Evolutionary conservation across 371 early-diverging fungal genomes (phyloP).

Genomic region (Apophysomyces elegans): DNA sequence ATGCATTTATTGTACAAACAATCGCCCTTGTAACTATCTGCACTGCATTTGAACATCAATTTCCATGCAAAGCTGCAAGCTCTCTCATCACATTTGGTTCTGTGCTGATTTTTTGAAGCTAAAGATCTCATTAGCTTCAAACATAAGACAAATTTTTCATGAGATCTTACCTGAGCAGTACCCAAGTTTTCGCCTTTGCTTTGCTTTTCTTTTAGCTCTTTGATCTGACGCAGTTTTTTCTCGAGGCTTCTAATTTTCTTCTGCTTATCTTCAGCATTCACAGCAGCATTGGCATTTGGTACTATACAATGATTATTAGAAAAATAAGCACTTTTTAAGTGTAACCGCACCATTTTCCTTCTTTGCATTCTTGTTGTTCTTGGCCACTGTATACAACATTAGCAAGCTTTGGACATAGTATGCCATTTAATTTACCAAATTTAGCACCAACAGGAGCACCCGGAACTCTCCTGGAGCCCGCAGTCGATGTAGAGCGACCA

Average conservation of each 20-base stretch:
- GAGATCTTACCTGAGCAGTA: slow-evolving; percentile 70
- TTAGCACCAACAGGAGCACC: slow-evolving; percentile 35
- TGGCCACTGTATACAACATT: slow-evolving; percentile 32
- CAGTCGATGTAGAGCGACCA: slow-evolving; percentile 28
- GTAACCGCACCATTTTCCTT: slow-evolving; percentile 13
- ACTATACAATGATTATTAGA: not conserved
- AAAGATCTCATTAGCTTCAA: not conserved
- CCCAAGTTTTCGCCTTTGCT: slow-evolving; percentile 81
- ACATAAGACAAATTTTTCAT: no score
- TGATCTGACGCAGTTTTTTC: slow-evolving; percentile 92
- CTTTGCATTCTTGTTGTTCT: slow-evolving; percentile 58
- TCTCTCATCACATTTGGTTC: slow-evolving; percentile 50
- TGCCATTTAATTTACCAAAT: slow-evolving; percentile 5
- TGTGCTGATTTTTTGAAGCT: slow-evolving; percentile 42
- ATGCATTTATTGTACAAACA: not conserved
- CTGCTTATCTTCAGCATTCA: slow-evolving; percentile 59
- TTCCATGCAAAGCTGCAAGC: slow-evolving; percentile 26
- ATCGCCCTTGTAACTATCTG: not conserved
- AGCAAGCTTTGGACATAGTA: not conserved
- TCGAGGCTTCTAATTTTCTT: slow-evolving; percentile 87
- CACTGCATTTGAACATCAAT: not conserved
- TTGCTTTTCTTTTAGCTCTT: slow-evolving; percentile 79
- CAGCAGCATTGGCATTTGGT: slow-evolving; percentile 18
- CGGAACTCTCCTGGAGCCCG: slow-evolving; percentile 35
- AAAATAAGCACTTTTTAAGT: not conserved